Evolutionary conservation across 352 stramenopile species (phyloP).

Genomic region (Globisporangium iwayamae): DNA sequence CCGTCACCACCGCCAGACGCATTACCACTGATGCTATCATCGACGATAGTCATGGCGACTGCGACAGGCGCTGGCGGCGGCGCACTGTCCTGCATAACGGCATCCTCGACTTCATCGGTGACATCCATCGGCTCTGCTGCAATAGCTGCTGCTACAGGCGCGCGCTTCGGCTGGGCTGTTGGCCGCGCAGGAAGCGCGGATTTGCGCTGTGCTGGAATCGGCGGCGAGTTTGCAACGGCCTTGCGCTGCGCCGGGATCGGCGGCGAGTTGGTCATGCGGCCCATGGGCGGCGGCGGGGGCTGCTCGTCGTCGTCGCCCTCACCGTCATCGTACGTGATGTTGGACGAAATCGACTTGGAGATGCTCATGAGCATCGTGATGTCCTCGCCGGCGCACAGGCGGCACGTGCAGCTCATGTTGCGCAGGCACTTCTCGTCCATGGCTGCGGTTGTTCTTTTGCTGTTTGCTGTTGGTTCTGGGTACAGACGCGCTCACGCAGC

Average conservation of each 20-base stretch:
- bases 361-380: slow-evolving; percentile 73
- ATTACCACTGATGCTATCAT: neutral
- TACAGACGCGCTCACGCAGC: neutral
- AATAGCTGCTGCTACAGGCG: neutral
- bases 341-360: slow-evolving; percentile 77
- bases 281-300: slow-evolving; percentile 23
- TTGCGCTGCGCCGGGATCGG: slow-evolving; percentile 21
- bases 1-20: neutral
- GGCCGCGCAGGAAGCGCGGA: slow-evolving; percentile 5
- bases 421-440: slow-evolving; percentile 83
- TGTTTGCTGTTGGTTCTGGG: neutral
- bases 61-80: slow-evolving; percentile 12
- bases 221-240: slow-evolving; percentile 23
- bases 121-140: slow-evolving; percentile 15
- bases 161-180: neutral
- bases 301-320: slow-evolving; percentile 20
- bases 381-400: slow-evolving; percentile 78
- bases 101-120: slow-evolving; percentile 16
- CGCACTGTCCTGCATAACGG: slow-evolving; percentile 20
- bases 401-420: slow-evolving; percentile 86
- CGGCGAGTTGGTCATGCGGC: slow-evolving; percentile 43
- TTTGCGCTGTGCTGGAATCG: slow-evolving; percentile 20
- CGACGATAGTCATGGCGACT: slow-evolving; percentile 5
- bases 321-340: slow-evolving; percentile 62
- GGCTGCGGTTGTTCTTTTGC: slow-evolving; percentile 3